Conservation (phyloP, 2,329 filamentous ascomycete species). For the Macrophomina tecta region DNA sequence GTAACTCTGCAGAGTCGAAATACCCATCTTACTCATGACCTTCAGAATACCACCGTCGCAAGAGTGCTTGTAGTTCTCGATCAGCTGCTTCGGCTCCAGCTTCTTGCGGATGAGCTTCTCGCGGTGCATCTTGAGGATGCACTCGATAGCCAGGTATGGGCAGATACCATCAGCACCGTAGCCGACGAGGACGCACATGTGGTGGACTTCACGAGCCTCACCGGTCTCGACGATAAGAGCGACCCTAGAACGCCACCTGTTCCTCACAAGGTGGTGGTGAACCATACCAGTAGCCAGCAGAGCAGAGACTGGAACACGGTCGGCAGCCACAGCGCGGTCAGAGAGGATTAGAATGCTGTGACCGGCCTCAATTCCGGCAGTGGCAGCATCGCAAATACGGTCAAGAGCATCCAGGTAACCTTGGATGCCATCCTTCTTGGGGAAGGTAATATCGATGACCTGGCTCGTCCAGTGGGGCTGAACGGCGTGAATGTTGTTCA, state of each 20-base stretch:
- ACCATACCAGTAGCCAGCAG: conserved; percentile 90
- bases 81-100: conserved; percentile 78
- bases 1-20: conserved; percentile 93
- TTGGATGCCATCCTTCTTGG: conserved; percentile 79
- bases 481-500: conserved; percentile 76
- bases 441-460: conserved; percentile 91
- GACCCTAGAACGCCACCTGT: conserved; percentile 91
- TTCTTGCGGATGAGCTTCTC: conserved; percentile 93
- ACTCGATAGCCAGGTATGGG: conserved; percentile 94
- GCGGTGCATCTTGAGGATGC: conserved; percentile 93
- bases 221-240: conserved; percentile 90
- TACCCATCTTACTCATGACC: conserved; percentile 99
- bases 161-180: conserved; percentile 95
- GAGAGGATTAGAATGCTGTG: conserved; percentile 89
- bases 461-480: conserved; percentile 85
- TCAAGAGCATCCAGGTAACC: conserved; percentile 90
- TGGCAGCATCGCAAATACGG: conserved; percentile 83
- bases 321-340: conserved; percentile 81
- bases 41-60: conserved; percentile 96
- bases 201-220: conserved; percentile 95
- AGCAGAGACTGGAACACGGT: conserved; percentile 84
- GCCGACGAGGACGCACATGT: conserved; percentile 97
- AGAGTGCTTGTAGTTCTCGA: conserved; percentile 96
- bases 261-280: conserved; percentile 92
- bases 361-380: conserved; percentile 79